A percentile compares a stretch with the other conserved stretches of the same genome.
These are phyloP conservation scores for Berkeleyomyces basicola DNA, from an alignment of 2,329 filamentous ascomycete genomes.

Conservation along the genomic window DNA sequence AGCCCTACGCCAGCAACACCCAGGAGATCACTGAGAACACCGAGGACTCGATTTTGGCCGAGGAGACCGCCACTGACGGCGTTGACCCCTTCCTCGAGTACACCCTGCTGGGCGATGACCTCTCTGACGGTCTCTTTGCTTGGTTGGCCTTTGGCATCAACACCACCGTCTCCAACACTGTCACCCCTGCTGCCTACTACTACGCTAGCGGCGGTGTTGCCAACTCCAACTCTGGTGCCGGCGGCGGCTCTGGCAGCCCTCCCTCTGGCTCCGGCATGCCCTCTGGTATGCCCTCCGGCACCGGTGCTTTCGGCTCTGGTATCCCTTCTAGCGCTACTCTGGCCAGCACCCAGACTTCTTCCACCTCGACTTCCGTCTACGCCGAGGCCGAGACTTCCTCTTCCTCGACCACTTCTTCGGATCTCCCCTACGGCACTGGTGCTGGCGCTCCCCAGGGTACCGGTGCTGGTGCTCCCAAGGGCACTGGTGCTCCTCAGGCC, in stretches of 20 bases:
- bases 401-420: neutral
- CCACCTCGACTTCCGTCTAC: neutral
- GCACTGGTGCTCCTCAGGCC: neutral
- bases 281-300: slow-evolving; percentile 1
- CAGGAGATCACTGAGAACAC: slow-evolving; percentile 31
- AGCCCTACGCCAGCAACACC: slow-evolving; percentile 30
- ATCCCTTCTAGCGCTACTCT: neutral
- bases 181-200: slow-evolving; percentile 21
- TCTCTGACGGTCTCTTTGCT: slow-evolving; percentile 33
- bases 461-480: neutral
- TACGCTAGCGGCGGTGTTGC: slow-evolving; percentile 21
- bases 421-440: too few relatives aligned
- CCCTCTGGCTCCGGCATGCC: neutral
- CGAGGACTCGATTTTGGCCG: slow-evolving; percentile 31
- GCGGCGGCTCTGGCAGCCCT: neutral
- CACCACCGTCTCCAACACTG: slow-evolving; percentile 15
- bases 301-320: neutral
- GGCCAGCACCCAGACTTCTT: neutral
- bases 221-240: slow-evolving; percentile 15
- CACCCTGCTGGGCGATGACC: slow-evolving; percentile 34
- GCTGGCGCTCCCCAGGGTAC: neutral
- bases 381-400: neutral
- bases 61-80: slow-evolving; percentile 29
- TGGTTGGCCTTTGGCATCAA: slow-evolving; percentile 39
- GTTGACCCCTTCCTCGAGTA: slow-evolving; percentile 44